Evolutionary conservation across 129 eudicot genomes (phyloP).

Genomic region (sunflower (Helianthus annuus)): DNA sequence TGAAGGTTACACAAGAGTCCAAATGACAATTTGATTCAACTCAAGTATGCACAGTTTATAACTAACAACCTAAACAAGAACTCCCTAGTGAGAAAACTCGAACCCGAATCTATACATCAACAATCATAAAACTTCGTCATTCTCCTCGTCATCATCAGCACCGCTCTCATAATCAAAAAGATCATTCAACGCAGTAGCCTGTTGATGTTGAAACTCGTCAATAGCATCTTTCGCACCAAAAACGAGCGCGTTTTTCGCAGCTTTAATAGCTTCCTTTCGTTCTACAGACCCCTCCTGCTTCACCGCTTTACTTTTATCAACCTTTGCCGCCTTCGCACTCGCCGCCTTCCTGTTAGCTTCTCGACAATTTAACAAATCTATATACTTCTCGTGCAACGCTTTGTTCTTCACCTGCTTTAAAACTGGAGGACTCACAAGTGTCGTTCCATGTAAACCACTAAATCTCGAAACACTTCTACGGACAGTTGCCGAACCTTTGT

Average conservation of each 20-base stretch:
- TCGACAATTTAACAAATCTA: constrained; percentile 71
- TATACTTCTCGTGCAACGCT: constrained; percentile 86
- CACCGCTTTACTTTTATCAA: constrained; percentile 10
- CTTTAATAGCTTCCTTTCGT: constrained; percentile 48
- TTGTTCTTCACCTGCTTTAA: constrained; percentile 81
- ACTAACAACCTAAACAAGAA: constrained; percentile 15
- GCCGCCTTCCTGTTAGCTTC: constrained; percentile 77
- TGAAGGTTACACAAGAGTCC: constrained; percentile 15
- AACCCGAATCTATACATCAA: constrained; percentile 3
- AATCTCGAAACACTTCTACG: constrained; percentile 46
- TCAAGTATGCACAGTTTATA: constrained; percentile 6
- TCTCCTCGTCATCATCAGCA: constrained; percentile 36
- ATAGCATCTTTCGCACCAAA: constrained; percentile 76
- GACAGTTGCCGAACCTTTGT: constrained; percentile 51
- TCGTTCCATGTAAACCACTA: constrained; percentile 27
- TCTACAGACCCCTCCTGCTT: constrained; percentile 27
- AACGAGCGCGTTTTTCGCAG: constrained; percentile 69
- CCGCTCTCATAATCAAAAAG: constrained; percentile 38
- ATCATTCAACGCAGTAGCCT: constrained; percentile 35
- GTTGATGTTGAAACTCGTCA: constrained; percentile 47
- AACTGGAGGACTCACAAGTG: constrained; percentile 78
- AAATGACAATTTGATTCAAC: constrained; percentile 18
- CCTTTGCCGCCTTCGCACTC: constrained; percentile 41
- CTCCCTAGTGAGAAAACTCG: constrained; percentile 1
- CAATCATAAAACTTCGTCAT: constrained; percentile 13